Evolutionary conservation across 2,329 filamentous ascomycete species (phyloP).

Genomic region (Fusarium floridanum): DNA sequence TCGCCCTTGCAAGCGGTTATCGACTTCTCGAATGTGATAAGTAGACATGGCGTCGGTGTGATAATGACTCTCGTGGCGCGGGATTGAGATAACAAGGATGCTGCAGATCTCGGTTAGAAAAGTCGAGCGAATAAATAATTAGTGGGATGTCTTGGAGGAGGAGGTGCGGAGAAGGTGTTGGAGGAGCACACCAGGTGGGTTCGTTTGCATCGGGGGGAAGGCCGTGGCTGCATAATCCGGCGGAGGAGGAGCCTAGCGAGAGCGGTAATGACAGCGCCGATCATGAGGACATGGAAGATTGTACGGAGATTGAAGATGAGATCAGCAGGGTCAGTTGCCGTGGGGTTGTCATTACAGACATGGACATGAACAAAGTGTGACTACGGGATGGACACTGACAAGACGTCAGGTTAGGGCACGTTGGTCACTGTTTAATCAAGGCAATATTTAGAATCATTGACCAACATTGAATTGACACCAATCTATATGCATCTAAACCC

Average conservation of each 20-base stretch:
- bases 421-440: not conserved
- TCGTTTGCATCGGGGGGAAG: not conserved
- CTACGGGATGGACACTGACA: not conserved
- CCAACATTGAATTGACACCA: not conserved
- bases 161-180: not conserved
- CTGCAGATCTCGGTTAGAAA: not conserved
- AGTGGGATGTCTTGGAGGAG: not conserved
- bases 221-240: not conserved
- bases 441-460: not conserved
- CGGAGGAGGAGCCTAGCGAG: not conserved
- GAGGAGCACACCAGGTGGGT: constrained; percentile 10
- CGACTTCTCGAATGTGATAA: constrained; percentile 23
- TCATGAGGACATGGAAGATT: not conserved
- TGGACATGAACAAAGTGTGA: not conserved
- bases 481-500: constrained; percentile 1
- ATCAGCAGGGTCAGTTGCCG: not conserved
- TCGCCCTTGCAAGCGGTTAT: constrained; percentile 26
- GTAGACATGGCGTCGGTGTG: not conserved
- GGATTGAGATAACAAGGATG: not conserved
- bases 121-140: not conserved
- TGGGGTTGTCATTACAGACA: not conserved
- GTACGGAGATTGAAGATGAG: not conserved
- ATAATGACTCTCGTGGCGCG: not conserved
- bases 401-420: not conserved
- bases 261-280: not conserved